Base-by-base conservation (phyloP, 73 alveolate genomes). In the Urostyla sp. region DNA sequence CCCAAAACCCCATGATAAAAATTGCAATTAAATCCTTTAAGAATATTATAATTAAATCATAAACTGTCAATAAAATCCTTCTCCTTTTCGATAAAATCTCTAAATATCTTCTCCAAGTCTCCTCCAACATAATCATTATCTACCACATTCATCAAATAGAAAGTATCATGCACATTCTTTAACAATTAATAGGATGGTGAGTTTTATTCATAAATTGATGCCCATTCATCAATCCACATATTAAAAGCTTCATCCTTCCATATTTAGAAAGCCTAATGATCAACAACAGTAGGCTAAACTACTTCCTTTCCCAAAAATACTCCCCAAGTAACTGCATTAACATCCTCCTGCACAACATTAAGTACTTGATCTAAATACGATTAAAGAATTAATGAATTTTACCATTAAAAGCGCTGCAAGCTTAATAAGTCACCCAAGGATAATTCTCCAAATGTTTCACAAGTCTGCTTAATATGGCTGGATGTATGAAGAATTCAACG, bases 301-400 rank as follows among this genome's bases (percentile, higher is more conserved):
- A 90, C 45, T 59, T 90, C 96, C 30, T 48, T 49, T 23, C 76
- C 83, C 24, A 75, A 72, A 83, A 90, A 90, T 0, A 90, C 87
- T 0, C 96, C 96, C 96, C 96, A 90, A 16, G 96, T 85, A 13
- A 85, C 91, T 34, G 96, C 96, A 32, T 84, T 90, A 7, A 90
- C 96, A 49, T 77, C 79, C 15, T 67, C 77, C 23, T 67, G 60
- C 8, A 35, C 23, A 15, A 85, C 85, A 52, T 90, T 90, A 26
- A n/a, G n/a, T n/a, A n/a, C n/a, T n/a, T n/a, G n/a, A n/a, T 40
- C 51, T 34, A 16, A 20, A 13, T n/a, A n/a, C n/a, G n/a, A n/a
- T n/a, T n/a, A n/a, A n/a, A n/a, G n/a, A n/a, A n/a, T n/a, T n/a
- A n/a, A n/a, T 24, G 34, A 6, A 26, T 37, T 55, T 73, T 54